phyloP scores from a whole-genome alignment of 176 grass and related monocot genomes.

The Raddia guianensis region DNA sequence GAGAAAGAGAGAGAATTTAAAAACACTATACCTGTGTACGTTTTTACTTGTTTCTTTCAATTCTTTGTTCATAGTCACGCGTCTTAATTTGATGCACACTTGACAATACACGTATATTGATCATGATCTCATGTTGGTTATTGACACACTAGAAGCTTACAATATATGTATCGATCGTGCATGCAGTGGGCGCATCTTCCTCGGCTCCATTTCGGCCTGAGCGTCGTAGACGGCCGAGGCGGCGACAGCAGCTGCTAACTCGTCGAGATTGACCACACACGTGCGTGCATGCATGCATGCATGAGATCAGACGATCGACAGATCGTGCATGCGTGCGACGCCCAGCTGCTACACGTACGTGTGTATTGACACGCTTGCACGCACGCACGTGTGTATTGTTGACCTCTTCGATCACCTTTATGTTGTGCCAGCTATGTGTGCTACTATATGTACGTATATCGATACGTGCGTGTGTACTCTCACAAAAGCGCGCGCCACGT shows the following conservation, averaged over 20 bases:
- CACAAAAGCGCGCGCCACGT: neutral
- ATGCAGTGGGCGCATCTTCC: slow-evolving; percentile 96
- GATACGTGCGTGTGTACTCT: neutral
- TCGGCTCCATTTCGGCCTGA: slow-evolving; percentile 78
- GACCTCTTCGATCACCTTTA: neutral
- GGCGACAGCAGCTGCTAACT: neutral
- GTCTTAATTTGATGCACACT: no score
- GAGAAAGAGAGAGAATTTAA: no score
- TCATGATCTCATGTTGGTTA: neutral
- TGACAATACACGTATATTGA: neutral
- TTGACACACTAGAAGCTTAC: neutral
- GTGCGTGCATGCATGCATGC: neutral
- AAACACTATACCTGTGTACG: no score
- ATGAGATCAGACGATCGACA: neutral
- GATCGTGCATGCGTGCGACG: neutral
- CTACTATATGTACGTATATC: no score
- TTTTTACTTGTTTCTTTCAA: no score
- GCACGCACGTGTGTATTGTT: neutral
- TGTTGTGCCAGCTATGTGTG: neutral
- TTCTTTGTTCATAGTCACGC: no score
- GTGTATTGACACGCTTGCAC: neutral
- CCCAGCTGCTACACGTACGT: neutral
- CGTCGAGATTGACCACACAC: neutral
- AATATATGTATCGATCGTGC: neutral
- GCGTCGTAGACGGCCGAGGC: slow-evolving; percentile 43